Evolutionary conservation across 768 basidiomycete genomes (phyloP), one percentile per base, ranked within the genome.

Genomic region (Russula ochroleuca): DNA sequence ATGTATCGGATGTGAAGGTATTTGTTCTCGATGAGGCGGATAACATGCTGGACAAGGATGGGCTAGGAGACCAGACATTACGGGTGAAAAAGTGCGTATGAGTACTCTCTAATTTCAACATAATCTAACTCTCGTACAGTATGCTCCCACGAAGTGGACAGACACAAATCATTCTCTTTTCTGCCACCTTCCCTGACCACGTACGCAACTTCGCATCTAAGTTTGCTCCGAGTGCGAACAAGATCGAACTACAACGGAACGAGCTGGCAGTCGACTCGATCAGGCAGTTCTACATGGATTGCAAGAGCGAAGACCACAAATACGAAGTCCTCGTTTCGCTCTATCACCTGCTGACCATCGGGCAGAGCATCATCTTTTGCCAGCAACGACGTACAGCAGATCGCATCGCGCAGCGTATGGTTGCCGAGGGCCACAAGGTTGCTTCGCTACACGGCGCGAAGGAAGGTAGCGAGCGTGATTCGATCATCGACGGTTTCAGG

Each of bases 301-400:
- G 96, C 78, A 84, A 78, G 73, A 80, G 89, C 72, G 95, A 92
- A 72, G 85, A 92, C 38, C 86, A 93, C 70, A 98, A 98, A 84
- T 98, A 94, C 74, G 94, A 98, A 66, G 92, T 98, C 56, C 80
- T 99, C 49, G 92, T 96, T 38, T 86, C 85, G 57, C 77, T 99
- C 21, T 99, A 99, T 74, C 83, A 85, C 62, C 79, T 97, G 40
- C 78, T 99, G 73, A 96, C 94, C 2, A 89, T 99, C 61, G 97
- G 97, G 0, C 97, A 98, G 75, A 95, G 92, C 74, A 99, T 99
- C 74, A 98, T 99, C 69, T 99, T 99, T 78, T 95, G 94, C 75
- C 87, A 92, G 92, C 86, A 89, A 73, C 90, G 93, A 65, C 87
- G 89, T 72, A 94, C 93, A 0, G 95, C 97, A 19, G 97, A 99